phyloP scores from a whole-genome alignment of 2,329 filamentous ascomycete species.

The Paramyrothecium roridum region DNA sequence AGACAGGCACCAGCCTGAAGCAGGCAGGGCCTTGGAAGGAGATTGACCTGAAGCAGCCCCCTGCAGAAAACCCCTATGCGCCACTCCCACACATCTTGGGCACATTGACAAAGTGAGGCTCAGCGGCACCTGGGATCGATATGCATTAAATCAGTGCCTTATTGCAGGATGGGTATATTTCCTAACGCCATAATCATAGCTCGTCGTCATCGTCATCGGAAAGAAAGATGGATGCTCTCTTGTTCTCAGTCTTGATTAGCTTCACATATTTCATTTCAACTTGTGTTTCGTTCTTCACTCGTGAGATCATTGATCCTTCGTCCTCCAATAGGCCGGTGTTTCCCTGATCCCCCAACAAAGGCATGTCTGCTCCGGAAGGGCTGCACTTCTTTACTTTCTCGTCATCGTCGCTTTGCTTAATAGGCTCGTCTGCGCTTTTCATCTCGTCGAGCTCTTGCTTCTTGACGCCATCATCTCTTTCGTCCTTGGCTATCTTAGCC shows the following conservation, averaged over 20 bases:
- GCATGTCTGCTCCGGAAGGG: too few relatives aligned
- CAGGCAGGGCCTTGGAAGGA: slow-evolving; percentile 48
- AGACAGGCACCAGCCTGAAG: slow-evolving; percentile 43
- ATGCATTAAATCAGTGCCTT: slow-evolving; percentile 2
- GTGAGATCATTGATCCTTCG: neutral
- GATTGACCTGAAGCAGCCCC: slow-evolving; percentile 42
- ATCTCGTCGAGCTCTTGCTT: slow-evolving; percentile 7
- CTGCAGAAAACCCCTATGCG: slow-evolving; percentile 37
- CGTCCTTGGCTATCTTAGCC: slow-evolving; percentile 39
- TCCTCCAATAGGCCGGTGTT: neutral
- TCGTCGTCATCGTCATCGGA: slow-evolving; percentile 36
- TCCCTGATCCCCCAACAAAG: too few relatives aligned
- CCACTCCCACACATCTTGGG: slow-evolving; percentile 49
- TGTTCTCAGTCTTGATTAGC: slow-evolving; percentile 6
- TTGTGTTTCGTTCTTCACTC: neutral
- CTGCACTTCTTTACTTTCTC: slow-evolving; percentile 4
- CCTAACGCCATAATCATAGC: slow-evolving; percentile 18
- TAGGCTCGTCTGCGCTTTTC: slow-evolving; percentile 1
- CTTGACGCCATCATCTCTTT: slow-evolving; percentile 16
- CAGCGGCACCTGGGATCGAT: neutral
- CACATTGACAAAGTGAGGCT: slow-evolving; percentile 45
- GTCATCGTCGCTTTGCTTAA: neutral
- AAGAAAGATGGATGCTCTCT: slow-evolving; percentile 31
- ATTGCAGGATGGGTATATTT: slow-evolving; percentile 18
- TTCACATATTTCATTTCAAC: slow-evolving; percentile 1